Conservation (phyloP, 805 yeast genomes). For the Yamadazyma phyllophila region DNA sequence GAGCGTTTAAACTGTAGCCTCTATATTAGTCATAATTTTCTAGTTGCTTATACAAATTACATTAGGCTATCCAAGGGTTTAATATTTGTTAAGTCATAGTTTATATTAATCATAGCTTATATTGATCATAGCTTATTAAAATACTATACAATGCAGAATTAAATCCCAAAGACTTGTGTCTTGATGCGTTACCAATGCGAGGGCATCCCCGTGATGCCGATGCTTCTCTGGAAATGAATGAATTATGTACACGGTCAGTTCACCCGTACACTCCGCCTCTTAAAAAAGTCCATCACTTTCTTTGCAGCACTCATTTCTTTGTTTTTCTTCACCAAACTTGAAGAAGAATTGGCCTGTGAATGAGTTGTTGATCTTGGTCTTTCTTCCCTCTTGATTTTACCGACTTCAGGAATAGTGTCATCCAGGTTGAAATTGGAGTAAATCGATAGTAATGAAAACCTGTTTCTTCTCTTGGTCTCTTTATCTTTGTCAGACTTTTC, state of each 20-base stretch:
- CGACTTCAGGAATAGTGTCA: slow-evolving; percentile 7
- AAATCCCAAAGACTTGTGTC: background rate
- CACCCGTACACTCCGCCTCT: slow-evolving; percentile 50
- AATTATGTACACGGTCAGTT: slow-evolving; percentile 13
- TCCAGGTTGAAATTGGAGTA: slow-evolving; percentile 30
- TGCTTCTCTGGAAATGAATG: background rate
- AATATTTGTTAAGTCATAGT: background rate
- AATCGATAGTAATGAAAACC: slow-evolving; percentile 44
- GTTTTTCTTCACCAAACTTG: slow-evolving; percentile 27
- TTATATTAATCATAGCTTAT: background rate
- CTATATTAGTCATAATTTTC: too few species aligned
- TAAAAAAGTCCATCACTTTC: slow-evolving; percentile 75
- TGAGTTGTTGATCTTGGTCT: background rate
- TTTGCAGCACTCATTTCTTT: slow-evolving; percentile 74
- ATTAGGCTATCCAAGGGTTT: background rate
- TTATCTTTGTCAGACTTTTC: slow-evolving; percentile 16
- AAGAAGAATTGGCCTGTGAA: slow-evolving; percentile 26
- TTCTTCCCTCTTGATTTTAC: slow-evolving; percentile 1
- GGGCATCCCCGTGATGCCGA: background rate
- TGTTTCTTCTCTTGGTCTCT: slow-evolving; percentile 36
- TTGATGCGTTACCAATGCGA: background rate
- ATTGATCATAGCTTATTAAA: background rate
- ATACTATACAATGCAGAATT: slow-evolving; percentile 10
- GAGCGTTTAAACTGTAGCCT: too few species aligned
- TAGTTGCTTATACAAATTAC: too few species aligned